Percentiles rank a stretch among this genome's conserved stretches.
Evolutionary conservation across 768 basidiomycete genomes (phyloP).

Genomic region (Tremella yokohamensis): DNA sequence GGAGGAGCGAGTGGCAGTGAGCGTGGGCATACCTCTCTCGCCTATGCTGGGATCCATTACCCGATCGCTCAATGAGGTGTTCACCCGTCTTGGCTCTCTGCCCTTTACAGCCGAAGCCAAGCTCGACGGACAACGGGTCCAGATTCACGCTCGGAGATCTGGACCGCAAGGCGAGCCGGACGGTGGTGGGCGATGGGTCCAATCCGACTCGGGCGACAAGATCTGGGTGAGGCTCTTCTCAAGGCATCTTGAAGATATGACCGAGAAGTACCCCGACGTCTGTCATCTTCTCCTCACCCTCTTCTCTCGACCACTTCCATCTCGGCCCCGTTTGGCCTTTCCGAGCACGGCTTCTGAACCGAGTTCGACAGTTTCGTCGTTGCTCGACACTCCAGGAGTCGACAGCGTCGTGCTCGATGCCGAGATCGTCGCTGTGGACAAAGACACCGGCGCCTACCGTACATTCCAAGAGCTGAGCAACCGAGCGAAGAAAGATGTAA

Average conservation of each 20-base stretch:
- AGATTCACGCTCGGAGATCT: constrained; percentile 51
- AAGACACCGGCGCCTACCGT: constrained; percentile 60
- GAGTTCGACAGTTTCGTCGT: constrained; percentile 20
- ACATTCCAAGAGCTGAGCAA: constrained; percentile 86
- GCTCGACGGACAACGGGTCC: constrained; percentile 65
- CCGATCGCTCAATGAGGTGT: constrained; percentile 79
- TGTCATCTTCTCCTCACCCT: constrained; percentile 59
- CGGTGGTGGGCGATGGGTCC: constrained; percentile 54
- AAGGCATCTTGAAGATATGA: constrained; percentile 88
- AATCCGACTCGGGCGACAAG: constrained; percentile 33
- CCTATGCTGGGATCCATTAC: constrained; percentile 84
- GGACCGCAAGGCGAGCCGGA: constrained; percentile 57
- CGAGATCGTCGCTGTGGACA: constrained; percentile 77
- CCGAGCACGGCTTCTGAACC: constrained; percentile 34
- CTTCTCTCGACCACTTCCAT: constrained; percentile 51
- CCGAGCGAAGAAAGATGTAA: constrained; percentile 77
- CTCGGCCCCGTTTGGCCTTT: constrained; percentile 17
- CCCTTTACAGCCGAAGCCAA: constrained; percentile 85
- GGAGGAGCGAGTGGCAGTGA: constrained; percentile 61
- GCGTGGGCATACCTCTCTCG: constrained; percentile 74
- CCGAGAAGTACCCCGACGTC: constrained; percentile 87
- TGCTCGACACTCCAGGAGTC: constrained; percentile 27
- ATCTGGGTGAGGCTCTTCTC: constrained; percentile 67
- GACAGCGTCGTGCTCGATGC: constrained; percentile 64
- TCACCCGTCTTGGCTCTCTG: constrained; percentile 60